Base-by-base conservation (phyloP, 2,329 filamentous ascomycete species). In the Aaosphaeria pasadenensis region DNA sequence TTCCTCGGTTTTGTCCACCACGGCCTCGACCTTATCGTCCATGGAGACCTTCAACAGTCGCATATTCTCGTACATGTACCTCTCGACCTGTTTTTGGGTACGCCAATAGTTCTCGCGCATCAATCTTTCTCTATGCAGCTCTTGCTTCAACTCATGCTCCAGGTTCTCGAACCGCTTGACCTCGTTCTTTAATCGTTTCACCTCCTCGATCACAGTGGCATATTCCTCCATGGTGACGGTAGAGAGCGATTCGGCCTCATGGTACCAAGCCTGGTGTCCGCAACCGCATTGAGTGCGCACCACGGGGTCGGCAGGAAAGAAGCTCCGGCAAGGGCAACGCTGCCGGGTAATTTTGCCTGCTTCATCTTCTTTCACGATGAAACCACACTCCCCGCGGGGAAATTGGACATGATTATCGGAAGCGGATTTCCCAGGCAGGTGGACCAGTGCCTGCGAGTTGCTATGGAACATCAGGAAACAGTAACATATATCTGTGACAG, bases 221-320 rank as follows among this genome's bases (percentile, higher is more conserved):
- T 71, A 68, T 48, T 71, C 61, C 28, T 71, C 67, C 47, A 64
- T 58, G 35, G 70, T 62, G 30, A 71, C 68, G 5, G 59, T 56
- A 4, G 62, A 62, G 24, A 65, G 45, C 7, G 66, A 62, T 48
- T 71, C 63, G 5, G 60, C 56, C 49, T 71, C 69, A 53, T 76
- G 74, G 52, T 72, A 70, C 67, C 73, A 76, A 55, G 74, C 73
- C 57, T 74, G 73, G 57, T 76, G 74, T 11, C 74, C 73, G 54
- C 74, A 76, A 17, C 72, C 72, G 52, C 74, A 77, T 43, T 59
- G 66, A n/a, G 71, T 71, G 52, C 66, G 66, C 17, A 71, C 58
- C 9, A 62, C 46, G 7, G 64, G 53, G 44, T 69, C 64, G 30
- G 29, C 29, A 4, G 71, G 71, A 9, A 68, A 70, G 62, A 73